These are phyloP conservation scores for Neofusicoccum sp. DNA, from an alignment of 2,329 filamentous ascomycete genomes.

Conservation along the genomic window DNA sequence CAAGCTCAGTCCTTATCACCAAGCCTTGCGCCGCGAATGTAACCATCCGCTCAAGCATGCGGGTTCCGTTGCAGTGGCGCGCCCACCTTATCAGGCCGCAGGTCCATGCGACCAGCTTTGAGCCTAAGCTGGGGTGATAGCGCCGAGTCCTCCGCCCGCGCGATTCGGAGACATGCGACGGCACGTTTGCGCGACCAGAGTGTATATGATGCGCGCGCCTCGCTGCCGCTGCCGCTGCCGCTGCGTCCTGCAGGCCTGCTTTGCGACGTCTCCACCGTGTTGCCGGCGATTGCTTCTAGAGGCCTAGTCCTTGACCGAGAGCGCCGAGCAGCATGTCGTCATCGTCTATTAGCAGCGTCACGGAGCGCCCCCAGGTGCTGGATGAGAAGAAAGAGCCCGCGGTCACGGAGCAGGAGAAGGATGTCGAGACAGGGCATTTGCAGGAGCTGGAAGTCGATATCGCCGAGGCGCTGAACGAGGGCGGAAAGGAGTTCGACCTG, in stretches of 20 bases:
- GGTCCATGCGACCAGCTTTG: neutral
- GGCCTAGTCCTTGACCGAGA: neutral
- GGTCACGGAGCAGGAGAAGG: neutral
- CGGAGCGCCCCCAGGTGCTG: neutral
- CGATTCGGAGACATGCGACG: neutral
- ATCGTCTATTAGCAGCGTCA: neutral
- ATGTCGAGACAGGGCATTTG: slow-evolving; percentile 9
- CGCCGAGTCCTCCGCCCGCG: neutral
- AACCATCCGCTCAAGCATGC: neutral
- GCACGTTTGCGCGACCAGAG: neutral
- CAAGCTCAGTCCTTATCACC: neutral
- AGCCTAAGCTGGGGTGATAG: neutral
- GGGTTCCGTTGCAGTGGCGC: neutral
- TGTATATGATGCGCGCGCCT: neutral
- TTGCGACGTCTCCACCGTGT: neutral
- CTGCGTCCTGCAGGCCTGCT: neutral
- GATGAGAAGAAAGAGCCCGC: slow-evolving; percentile 8
- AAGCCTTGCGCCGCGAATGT: neutral
- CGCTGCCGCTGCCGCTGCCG: neutral
- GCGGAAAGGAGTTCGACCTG: slow-evolving; percentile 1
- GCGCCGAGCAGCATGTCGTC: neutral
- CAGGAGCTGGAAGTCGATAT: slow-evolving; percentile 16
- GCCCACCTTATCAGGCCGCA: neutral
- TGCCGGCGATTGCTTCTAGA: too few relatives aligned
- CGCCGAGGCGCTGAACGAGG: slow-evolving; percentile 6